Percentiles rank a stretch among this genome's conserved stretches.
Conservation (phyloP, 1,139 yeast species). For the Meyerozyma smithsonii region DNA sequence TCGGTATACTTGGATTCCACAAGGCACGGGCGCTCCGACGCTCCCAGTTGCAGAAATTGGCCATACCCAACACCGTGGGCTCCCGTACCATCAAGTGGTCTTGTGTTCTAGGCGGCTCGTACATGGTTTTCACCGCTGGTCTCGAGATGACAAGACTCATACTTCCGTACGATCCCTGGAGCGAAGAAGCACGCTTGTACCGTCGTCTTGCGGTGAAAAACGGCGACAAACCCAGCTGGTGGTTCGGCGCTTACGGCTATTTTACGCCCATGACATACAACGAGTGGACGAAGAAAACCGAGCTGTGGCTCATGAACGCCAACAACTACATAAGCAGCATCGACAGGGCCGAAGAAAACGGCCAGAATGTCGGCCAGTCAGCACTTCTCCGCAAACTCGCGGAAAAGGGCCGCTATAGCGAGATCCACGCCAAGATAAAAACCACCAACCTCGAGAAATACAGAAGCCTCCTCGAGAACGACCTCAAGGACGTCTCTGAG, state of each 20-base stretch:
- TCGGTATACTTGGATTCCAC: constrained; percentile 34
- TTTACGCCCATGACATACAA: constrained; percentile 48
- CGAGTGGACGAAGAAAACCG: constrained; percentile 42
- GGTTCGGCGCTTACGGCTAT: constrained; percentile 58
- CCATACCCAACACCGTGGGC: constrained; percentile 13
- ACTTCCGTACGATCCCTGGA: constrained; percentile 61
- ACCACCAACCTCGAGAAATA: constrained; percentile 1
- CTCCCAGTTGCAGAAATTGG: constrained; percentile 11
- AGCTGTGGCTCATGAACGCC: constrained; percentile 21
- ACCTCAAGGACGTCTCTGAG: constrained; percentile 29
- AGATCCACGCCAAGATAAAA: constrained; percentile 15
- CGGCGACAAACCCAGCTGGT: constrained; percentile 43
- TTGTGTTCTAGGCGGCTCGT: constrained; percentile 17
- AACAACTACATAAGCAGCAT: constrained; percentile 11
- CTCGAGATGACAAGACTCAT: constrained; percentile 47
- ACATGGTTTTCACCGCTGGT: constrained; percentile 32
- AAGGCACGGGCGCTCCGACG: constrained; percentile 16
- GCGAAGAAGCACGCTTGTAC: constrained; percentile 50
- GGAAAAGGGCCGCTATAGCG: constrained; percentile 14
- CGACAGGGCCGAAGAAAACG: constrained; percentile 2
- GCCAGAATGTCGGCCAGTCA: constrained; percentile 1
- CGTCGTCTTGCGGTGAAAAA: constrained; percentile 38
- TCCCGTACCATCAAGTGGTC: constrained; percentile 13
- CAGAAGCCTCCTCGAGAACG: constrained; percentile 11
- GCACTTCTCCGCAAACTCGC: constrained; percentile 10